A percentile compares a stretch with the other conserved stretches of the same genome.
phyloP scores from a whole-genome alignment of 2,329 filamentous ascomycete species.

The Colletotrichum musicola region DNA sequence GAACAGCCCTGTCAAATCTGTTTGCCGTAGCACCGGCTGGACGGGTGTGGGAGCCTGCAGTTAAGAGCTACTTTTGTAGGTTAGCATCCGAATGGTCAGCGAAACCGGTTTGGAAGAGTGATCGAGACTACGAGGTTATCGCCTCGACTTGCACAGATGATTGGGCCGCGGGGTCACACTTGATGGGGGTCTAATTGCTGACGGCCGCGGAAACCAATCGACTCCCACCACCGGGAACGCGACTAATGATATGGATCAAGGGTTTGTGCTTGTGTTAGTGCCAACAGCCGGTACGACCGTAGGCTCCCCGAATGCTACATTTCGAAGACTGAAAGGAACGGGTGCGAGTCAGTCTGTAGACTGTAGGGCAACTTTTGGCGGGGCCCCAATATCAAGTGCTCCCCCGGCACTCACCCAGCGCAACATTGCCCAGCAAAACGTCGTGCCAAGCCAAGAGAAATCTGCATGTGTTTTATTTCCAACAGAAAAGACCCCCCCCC shows the following conservation, averaged over 20 bases:
- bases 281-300: neutral
- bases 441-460: neutral
- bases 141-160: conserved; percentile 3
- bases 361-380: neutral
- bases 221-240: neutral
- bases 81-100: neutral
- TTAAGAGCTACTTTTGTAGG: neutral
- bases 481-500: neutral
- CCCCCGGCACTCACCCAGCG: too few species aligned
- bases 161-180: conserved; percentile 11
- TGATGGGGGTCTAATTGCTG: conserved; percentile 3
- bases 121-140: conserved; percentile 3
- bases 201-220: neutral
- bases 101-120: neutral
- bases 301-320: neutral
- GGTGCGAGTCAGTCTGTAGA: conserved; percentile 9
- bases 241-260: conserved; percentile 6
- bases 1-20: conserved; percentile 1
- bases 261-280: neutral
- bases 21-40: conserved; percentile 4
- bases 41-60: too few species aligned
- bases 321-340: neutral
- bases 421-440: neutral
- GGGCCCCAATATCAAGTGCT: neutral
- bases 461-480: neutral